phyloP scores from a whole-genome alignment of 192 early-diverging fungal species.

The Podila epigama region DNA sequence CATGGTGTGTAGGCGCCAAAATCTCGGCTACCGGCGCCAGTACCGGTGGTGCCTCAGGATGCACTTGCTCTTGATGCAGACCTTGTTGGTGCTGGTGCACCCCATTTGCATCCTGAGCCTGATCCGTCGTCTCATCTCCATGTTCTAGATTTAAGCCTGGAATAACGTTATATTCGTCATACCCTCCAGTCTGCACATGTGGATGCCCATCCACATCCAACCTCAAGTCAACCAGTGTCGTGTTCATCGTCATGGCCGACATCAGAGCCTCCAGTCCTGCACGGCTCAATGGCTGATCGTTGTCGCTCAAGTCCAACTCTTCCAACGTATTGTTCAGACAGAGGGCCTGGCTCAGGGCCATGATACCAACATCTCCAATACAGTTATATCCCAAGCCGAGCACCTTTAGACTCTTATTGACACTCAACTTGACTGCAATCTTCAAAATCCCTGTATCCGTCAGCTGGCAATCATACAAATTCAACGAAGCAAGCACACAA shows the following conservation, averaged over 20 bases:
- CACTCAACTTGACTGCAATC: slow-evolving; percentile 33
- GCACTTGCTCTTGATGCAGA: neutral
- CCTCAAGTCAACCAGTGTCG: slow-evolving; percentile 17
- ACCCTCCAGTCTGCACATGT: neutral
- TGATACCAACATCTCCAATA: slow-evolving; percentile 29
- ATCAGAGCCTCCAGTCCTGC: slow-evolving; percentile 31
- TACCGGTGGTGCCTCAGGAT: neutral
- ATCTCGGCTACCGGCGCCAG: neutral
- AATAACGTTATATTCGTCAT: neutral
- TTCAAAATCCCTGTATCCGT: slow-evolving; percentile 37
- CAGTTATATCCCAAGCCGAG: slow-evolving; percentile 30
- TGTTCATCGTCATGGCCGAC: slow-evolving; percentile 27
- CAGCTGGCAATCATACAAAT: slow-evolving; percentile 44
- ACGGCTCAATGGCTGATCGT: slow-evolving; percentile 28
- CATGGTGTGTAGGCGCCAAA: neutral
- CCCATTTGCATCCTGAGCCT: neutral
- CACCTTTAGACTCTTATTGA: slow-evolving; percentile 24
- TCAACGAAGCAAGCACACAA: slow-evolving; percentile 26
- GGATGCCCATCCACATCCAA: slow-evolving; percentile 20
- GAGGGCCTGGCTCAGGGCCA: slow-evolving; percentile 27
- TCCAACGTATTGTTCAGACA: slow-evolving; percentile 24
- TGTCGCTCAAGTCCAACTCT: slow-evolving; percentile 40
- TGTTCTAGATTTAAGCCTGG: neutral
- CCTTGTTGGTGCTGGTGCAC: neutral
- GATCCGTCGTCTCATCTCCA: neutral